These are phyloP conservation scores for Tuber magnatum DNA, from an alignment of 495 filamentous ascomycete genomes.

Conservation along the genomic window DNA sequence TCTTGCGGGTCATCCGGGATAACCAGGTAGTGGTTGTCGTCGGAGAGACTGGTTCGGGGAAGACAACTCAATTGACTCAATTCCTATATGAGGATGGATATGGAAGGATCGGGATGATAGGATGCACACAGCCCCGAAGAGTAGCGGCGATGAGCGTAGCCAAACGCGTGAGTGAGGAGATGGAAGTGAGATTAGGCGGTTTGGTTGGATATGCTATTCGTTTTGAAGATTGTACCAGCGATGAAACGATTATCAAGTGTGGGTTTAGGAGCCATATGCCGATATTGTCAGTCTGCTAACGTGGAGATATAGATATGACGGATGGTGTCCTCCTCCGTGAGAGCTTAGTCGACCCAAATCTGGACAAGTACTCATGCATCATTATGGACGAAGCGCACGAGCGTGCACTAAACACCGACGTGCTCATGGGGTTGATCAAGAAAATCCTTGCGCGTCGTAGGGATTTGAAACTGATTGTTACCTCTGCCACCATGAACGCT, in stretches of 20 bases:
- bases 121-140: slow-evolving; percentile 93
- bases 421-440: slow-evolving; percentile 95
- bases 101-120: slow-evolving; percentile 82
- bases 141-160: slow-evolving; percentile 97
- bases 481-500: slow-evolving; percentile 97
- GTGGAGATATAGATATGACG: slow-evolving; percentile 66
- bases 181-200: slow-evolving; percentile 89
- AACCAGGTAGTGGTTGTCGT: slow-evolving; percentile 97
- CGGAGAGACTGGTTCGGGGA: slow-evolving; percentile 93
- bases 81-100: slow-evolving; percentile 91
- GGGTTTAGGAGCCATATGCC: slow-evolving; percentile 29
- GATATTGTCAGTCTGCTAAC: slow-evolving; percentile 29
- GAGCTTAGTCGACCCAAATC: slow-evolving; percentile 79
- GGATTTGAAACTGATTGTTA: slow-evolving; percentile 95
- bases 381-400: slow-evolving; percentile 99
- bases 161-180: slow-evolving; percentile 96
- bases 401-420: slow-evolving; percentile 91
- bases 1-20: slow-evolving; percentile 89
- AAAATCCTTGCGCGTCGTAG: slow-evolving; percentile 84
- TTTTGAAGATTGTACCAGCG: slow-evolving; percentile 96
- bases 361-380: slow-evolving; percentile 95
- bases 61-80: slow-evolving; percentile 94
- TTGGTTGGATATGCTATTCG: slow-evolving; percentile 95
- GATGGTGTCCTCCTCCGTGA: slow-evolving; percentile 94
- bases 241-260: slow-evolving; percentile 90